Percentiles rank a stretch among this genome's conserved stretches.
phyloP scores from a whole-genome alignment of 140 eudicot species.

The Flaveria floridana region DNA sequence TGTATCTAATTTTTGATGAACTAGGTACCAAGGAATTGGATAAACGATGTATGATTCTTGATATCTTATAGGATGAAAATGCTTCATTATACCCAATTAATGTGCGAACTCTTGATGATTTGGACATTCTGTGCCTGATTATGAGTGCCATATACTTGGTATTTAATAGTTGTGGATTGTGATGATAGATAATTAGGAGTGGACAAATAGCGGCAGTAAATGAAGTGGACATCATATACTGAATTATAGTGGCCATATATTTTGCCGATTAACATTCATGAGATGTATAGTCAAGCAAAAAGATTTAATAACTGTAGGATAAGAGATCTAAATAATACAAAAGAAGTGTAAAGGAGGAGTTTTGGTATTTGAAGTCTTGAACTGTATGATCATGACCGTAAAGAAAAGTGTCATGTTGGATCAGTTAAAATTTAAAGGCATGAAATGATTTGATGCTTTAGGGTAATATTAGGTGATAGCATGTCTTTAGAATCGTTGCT shows the following conservation, averaged over 20 bases:
- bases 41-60: neutral
- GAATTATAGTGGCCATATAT: slow-evolving; percentile 5
- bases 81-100: neutral
- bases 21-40: neutral
- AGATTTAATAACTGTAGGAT: neutral
- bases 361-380: neutral
- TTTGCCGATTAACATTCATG: neutral
- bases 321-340: neutral
- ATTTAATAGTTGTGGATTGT: neutral
- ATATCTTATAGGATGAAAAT: slow-evolving; percentile 1
- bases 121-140: slow-evolving; percentile 3
- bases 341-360: neutral
- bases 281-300: neutral
- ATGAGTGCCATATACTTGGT: neutral
- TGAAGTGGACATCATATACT: neutral
- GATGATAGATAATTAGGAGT: neutral
- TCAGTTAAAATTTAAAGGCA: neutral
- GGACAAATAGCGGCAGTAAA: neutral
- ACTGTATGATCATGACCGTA: neutral
- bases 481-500: neutral
- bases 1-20: neutral
- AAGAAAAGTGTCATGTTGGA: neutral
- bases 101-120: neutral
- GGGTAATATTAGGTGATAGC: neutral
- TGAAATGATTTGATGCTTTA: neutral